These are phyloP conservation scores for Alternaria sp. DNA, from an alignment of 2,329 filamentous ascomycete species.

Conservation along the genomic window DNA sequence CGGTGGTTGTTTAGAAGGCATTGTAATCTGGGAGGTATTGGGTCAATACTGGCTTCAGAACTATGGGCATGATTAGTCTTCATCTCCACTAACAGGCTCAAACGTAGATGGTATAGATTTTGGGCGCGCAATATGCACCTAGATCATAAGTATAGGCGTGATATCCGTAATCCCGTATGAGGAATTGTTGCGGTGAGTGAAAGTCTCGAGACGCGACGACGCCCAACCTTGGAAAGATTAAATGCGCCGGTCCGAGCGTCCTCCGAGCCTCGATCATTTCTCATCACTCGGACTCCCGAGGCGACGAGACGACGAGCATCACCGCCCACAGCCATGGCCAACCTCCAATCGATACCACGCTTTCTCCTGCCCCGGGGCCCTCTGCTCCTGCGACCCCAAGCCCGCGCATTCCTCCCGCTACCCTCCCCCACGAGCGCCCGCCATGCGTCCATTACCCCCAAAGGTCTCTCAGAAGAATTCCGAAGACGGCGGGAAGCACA, in stretches of 20 bases:
- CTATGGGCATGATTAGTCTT: conserved; percentile 3
- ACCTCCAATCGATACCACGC: conserved; percentile 43
- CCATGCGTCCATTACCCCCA: conserved; percentile 41
- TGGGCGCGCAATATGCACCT: not conserved
- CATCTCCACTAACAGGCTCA: conserved; percentile 1
- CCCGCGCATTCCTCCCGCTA: conserved; percentile 25
- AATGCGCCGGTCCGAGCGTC: conserved; percentile 24
- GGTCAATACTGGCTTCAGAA: not conserved
- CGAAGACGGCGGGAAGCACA: conserved; percentile 32
- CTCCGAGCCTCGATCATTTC: conserved; percentile 12
- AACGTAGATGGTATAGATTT: not conserved
- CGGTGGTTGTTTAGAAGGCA: conserved; percentile 24
- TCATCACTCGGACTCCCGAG: conserved; percentile 25
- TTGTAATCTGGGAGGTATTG: not conserved
- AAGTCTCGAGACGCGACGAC: not conserved
- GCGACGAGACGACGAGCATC: conserved; percentile 20
- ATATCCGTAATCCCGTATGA: not conserved
- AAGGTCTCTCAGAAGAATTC: conserved; percentile 41
- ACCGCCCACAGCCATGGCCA: conserved; percentile 36
- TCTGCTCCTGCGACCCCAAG: conserved; percentile 30
- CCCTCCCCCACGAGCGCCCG: conserved; percentile 26
- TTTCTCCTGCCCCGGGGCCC: conserved; percentile 41
- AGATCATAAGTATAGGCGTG: not conserved
- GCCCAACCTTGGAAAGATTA: not conserved
- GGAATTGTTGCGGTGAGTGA: not conserved